These are phyloP conservation scores for Dendrobium chrysotoxum DNA, from an alignment of 106 monocot genomes.

Conservation along the genomic window DNA sequence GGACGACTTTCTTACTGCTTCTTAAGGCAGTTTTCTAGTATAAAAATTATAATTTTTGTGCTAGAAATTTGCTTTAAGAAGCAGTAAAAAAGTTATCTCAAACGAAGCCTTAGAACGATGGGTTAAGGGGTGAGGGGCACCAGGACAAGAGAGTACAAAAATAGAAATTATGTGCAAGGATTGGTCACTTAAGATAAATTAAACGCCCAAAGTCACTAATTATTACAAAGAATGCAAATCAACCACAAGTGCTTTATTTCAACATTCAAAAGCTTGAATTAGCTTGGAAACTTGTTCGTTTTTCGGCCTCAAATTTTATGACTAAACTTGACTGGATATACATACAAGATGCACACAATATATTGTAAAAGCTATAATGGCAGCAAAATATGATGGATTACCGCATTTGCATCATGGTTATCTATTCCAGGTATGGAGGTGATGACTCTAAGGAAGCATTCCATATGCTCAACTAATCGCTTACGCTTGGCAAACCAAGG, in stretches of 20 bases:
- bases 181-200: too few relatives aligned
- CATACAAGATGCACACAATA: not conserved
- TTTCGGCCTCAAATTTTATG: not conserved
- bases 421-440: conserved; percentile 68
- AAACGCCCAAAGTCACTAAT: not conserved
- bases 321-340: not conserved
- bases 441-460: conserved; percentile 42
- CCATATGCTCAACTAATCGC: conserved; percentile 43
- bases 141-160: too few relatives aligned
- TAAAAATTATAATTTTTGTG: too few relatives aligned
- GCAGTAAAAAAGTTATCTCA: too few relatives aligned
- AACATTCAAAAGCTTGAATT: not conserved
- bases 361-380: not conserved
- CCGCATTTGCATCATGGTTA: conserved; percentile 65
- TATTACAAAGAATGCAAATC: not conserved
- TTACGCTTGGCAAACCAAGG: conserved; percentile 33
- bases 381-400: conserved; percentile 15
- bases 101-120: too few relatives aligned
- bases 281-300: not conserved
- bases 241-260: not conserved
- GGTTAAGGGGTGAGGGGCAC: too few relatives aligned
- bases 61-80: too few relatives aligned
- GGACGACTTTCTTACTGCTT: too few relatives aligned
- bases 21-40: too few relatives aligned
- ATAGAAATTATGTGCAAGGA: too few relatives aligned